These are phyloP conservation scores for Nemania serpens DNA, from an alignment of 2,329 filamentous ascomycete species.

Conservation along the genomic window DNA sequence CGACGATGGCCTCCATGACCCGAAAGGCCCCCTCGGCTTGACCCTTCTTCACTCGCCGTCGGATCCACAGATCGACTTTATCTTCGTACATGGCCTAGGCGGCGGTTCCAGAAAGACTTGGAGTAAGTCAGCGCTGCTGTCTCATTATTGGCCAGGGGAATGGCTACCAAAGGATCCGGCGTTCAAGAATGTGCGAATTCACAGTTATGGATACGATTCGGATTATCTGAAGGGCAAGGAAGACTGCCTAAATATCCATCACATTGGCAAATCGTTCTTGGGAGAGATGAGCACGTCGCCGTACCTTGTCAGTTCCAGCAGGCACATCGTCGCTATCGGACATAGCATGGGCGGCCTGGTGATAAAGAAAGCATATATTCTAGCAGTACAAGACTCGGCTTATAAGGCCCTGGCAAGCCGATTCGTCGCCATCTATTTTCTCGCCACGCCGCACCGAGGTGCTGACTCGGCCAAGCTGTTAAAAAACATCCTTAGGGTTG, in stretches of 20 bases:
- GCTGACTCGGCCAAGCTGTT: slow-evolving; percentile 11
- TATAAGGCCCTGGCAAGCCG: slow-evolving; percentile 1
- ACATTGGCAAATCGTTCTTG: slow-evolving; percentile 10
- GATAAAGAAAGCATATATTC: slow-evolving; percentile 16
- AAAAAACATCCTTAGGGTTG: slow-evolving; percentile 7
- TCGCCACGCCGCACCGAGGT: slow-evolving; percentile 17
- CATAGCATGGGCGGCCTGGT: slow-evolving; percentile 22
- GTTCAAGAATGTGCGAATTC: slow-evolving; percentile 38
- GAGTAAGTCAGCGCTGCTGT: neutral
- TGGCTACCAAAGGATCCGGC: slow-evolving; percentile 43
- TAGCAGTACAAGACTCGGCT: slow-evolving; percentile 8
- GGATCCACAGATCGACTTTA: slow-evolving; percentile 4
- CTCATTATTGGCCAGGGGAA: slow-evolving; percentile 46
- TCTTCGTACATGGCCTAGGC: slow-evolving; percentile 18
- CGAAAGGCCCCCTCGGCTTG: slow-evolving; percentile 5
- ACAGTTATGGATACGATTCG: slow-evolving; percentile 44
- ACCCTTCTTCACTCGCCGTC: neutral
- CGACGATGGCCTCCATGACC: neutral
- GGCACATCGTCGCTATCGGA: slow-evolving; percentile 6
- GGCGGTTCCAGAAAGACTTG: slow-evolving; percentile 18
- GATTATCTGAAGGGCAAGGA: slow-evolving; percentile 34
- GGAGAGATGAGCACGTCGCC: slow-evolving; percentile 4
- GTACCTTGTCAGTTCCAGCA: neutral
- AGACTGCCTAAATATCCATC: slow-evolving; percentile 2
- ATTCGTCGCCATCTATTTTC: slow-evolving; percentile 15